Base-by-base conservation (phyloP, 2,329 filamentous ascomycete species). In the Calonectria henricotiae region DNA sequence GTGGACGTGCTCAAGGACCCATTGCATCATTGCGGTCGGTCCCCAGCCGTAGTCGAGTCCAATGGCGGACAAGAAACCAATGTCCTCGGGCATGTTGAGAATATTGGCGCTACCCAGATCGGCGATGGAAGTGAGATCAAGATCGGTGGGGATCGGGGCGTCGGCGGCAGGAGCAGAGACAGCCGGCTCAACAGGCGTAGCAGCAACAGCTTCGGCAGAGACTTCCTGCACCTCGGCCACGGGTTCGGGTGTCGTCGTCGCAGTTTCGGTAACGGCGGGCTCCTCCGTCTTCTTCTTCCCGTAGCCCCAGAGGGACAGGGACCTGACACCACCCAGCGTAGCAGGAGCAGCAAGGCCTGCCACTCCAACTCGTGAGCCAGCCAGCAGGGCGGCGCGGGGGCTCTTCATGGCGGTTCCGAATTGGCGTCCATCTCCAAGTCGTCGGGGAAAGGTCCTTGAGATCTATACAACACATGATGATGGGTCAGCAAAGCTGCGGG, bases 41-140 rank as follows among this genome's bases (percentile, higher is more conserved):
- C 96, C 96, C 85, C 86, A 95, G 79, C 96, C 95, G 78, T 92
- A 98, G 77, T 98, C 94, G 25, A 99, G 85, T 4, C 96, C 96
- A 12, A 98, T 86, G 7, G 90, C 88, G 75, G 93, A 90, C 69
- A 99, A 86, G 79, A 95, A 98, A 72, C 96, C 96, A 69, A 97
- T 89, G 62, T 90, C 86, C 78, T 96, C 93, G 41, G 93, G 90
- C 72, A 94, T 89, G 71, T 88, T 83, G 70, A 90, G 86, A 65
- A 89, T 82, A 65, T 86, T 83, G 68, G 81, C 78, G 61, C 83
- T 79, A 71, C 82, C 81, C 51, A 82, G 74, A 67, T 81, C 77
- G 73, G 78, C 75, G 62, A 83, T 79, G 44, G 79, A 74, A 62
- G 78, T 73, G 67, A 84, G 75, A 74, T 82, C 80, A 73, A 80